Percentiles rank a stretch among this genome's conserved stretches.
phyloP scores from a whole-genome alignment of 192 early-diverging fungal genomes.

The Cladochytrium replicatum region DNA sequence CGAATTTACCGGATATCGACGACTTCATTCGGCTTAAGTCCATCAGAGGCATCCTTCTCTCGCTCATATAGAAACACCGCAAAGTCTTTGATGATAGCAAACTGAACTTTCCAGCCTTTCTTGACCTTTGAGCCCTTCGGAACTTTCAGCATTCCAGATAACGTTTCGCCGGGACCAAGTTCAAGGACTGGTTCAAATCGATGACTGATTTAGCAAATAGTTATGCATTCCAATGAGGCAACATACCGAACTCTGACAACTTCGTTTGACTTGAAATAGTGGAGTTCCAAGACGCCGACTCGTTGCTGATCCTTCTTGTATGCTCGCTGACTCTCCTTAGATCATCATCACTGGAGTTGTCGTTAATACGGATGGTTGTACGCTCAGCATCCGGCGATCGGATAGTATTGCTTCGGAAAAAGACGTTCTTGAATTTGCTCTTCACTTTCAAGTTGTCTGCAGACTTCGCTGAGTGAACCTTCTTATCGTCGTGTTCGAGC shows the following conservation, averaged over 20 bases:
- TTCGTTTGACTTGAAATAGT: no score
- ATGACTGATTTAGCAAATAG: no score
- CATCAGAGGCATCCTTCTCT: conserved; percentile 23
- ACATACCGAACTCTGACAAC: no score
- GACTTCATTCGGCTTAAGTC: conserved; percentile 16
- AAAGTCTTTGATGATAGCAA: conserved; percentile 25
- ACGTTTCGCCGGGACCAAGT: conserved; percentile 16
- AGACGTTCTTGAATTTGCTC: background rate
- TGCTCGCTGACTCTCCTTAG: no score
- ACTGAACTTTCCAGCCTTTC: conserved; percentile 34
- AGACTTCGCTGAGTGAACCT: background rate
- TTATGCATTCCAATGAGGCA: no score
- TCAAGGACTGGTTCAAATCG: conserved; percentile 14
- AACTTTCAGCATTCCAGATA: conserved; percentile 34
- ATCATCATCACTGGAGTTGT: no score
- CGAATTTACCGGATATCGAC: conserved; percentile 23
- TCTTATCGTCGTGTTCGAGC: conserved; percentile 9
- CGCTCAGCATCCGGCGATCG: no score
- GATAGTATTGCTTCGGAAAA: no score
- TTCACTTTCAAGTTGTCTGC: background rate
- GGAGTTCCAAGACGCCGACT: no score
- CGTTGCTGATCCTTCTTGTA: no score
- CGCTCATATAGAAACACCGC: conserved; percentile 29
- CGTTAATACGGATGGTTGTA: no score
- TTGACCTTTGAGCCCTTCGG: conserved; percentile 43